Conservation (phyloP, 768 basidiomycete species). For the Krasilnikovozyma curviuscula region DNA sequence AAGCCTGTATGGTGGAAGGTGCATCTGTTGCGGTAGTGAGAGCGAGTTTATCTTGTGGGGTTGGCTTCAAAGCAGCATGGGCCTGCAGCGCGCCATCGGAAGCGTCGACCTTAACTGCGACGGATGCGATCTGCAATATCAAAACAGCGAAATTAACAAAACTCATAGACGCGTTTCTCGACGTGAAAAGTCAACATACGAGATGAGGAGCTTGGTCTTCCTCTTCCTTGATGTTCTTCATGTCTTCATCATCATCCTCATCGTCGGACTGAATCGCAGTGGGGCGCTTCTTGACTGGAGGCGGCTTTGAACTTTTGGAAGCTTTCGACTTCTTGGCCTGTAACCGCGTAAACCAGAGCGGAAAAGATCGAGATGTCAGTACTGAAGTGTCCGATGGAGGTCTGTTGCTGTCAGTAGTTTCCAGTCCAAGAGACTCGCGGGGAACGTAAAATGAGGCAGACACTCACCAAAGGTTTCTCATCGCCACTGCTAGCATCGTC, state of each 20-base stretch:
- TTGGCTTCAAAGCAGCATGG: too few species aligned
- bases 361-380: neutral
- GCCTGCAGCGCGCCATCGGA: too few species aligned
- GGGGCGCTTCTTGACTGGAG: constrained; percentile 10
- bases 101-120: constrained; percentile 10
- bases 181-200: neutral
- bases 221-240: neutral
- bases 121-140: neutral
- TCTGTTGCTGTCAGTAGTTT: neutral
- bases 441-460: neutral
- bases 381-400: neutral
- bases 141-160: neutral
- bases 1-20: neutral
- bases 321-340: constrained; percentile 11
- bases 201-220: neutral
- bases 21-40: too few species aligned
- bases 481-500: neutral
- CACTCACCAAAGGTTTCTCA: neutral
- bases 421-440: neutral
- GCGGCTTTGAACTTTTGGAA: neutral
- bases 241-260: neutral
- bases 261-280: constrained; percentile 7
- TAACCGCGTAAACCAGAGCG: neutral
- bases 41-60: too few species aligned
- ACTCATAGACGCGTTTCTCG: neutral